A percentile compares a stretch with the other conserved stretches of the same genome.
These are phyloP conservation scores for Lichtheimia ornata DNA, from an alignment of 371 early-diverging fungal genomes.

Conservation along the genomic window DNA sequence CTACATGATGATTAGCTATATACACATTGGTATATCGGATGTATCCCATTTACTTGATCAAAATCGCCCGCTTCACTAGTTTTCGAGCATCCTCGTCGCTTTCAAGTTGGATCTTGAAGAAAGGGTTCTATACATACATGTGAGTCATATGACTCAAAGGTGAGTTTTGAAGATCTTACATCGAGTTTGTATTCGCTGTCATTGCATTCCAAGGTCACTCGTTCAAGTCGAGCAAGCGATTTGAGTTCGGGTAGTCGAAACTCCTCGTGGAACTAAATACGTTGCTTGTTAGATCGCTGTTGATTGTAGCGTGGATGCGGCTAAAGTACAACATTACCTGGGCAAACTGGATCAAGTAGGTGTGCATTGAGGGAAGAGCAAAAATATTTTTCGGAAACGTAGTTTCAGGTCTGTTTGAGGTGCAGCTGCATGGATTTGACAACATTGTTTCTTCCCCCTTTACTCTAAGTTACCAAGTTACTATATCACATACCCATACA, in stretches of 20 bases:
- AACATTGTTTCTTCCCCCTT: no score
- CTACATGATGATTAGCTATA: conserved; percentile 28
- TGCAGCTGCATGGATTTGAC: no score
- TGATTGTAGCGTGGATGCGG: neutral
- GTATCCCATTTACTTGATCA: conserved; percentile 66
- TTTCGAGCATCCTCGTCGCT: conserved; percentile 69
- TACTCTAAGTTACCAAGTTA: no score
- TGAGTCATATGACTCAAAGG: neutral
- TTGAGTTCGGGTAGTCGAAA: conserved; percentile 83
- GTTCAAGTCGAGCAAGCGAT: conserved; percentile 75
- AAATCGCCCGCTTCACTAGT: conserved; percentile 83
- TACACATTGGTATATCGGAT: neutral
- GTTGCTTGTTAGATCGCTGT: neutral
- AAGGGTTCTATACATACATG: conserved; percentile 64
- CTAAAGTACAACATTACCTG: conserved; percentile 23
- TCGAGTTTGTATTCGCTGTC: conserved; percentile 51
- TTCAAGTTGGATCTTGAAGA: conserved; percentile 74
- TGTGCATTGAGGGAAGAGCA: conserved; percentile 26
- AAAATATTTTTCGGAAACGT: no score
- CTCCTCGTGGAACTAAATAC: conserved; percentile 58
- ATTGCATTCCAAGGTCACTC: conserved; percentile 61
- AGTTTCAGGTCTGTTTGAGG: no score
- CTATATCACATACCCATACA: no score
- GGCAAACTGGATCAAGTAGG: conserved; percentile 48
- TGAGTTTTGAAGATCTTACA: conserved; percentile 28